Evolutionary conservation across 257 asterid species (phyloP), one percentile per base, ranked within the genome.

Genomic region (Solanum infundibuliforme): DNA sequence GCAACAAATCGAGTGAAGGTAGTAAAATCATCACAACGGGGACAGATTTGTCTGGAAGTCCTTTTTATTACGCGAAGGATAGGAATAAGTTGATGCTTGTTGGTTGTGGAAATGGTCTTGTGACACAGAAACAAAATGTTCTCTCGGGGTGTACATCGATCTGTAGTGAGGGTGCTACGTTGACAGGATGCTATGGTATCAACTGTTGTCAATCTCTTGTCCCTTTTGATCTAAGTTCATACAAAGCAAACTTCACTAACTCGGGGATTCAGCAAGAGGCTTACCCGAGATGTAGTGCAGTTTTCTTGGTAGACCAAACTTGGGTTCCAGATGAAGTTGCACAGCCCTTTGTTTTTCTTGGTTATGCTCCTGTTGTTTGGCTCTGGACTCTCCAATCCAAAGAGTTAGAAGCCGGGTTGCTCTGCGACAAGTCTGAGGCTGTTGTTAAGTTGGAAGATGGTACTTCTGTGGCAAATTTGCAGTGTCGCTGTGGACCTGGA

Each of bases 21-120:
- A 60, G 58, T 29, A 13, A 39, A n/a, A 65, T 43, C 39, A 29
- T 69, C 41, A 58, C 46, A 38, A 52, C 65, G 2, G 85, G 89
- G 9, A 14, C 84, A 3, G 43, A 48, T 77, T 86, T 89, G 11
- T 76, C 84, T 12, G 74, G 52, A 58, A 81, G 87, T 7, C 88
- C 90, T 6, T 86, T 88, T 18, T 87, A 65, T 18, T 85, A 74
- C 58, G 71, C 88, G 0, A 82, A 71, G 36, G 69, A 29, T 5
- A 20, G 48, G 83, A 87, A 90, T 83, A 87, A 86, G 34, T 60
- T 90, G 36, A 69, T 83, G 60, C 60, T 90, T 86, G 34, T 79
- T 21, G 91, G 90, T 7, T 90, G 91, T 60, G 91, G 91, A 1
- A 90, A 90, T n/a, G 88, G 82, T 25, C 82, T 84, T 25, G 46